Evolutionary conservation across 176 grass and related monocot genomes (phyloP).

Genomic region (Rhynchospora breviuscula): DNA sequence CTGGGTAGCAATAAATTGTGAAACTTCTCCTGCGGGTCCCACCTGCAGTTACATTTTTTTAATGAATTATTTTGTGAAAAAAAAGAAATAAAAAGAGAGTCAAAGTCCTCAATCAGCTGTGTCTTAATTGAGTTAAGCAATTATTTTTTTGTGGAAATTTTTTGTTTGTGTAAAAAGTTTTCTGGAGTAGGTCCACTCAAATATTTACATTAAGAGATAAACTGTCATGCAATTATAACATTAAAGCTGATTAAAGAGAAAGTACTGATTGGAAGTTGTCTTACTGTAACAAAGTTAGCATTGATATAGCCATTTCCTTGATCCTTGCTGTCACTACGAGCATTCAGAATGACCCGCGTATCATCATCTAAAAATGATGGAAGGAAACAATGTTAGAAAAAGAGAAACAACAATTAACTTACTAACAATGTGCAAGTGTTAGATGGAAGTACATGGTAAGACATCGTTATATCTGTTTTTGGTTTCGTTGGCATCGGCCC

Average conservation of each 20-base stretch:
- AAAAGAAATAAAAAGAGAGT: too few relatives aligned
- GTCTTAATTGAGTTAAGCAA: neutral
- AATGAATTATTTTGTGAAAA: neutral
- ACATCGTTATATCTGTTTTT: constrained; percentile 88
- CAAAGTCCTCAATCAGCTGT: neutral
- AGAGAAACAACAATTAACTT: constrained; percentile 9
- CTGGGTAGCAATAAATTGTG: constrained; percentile 82
- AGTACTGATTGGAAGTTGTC: neutral
- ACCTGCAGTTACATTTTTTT: constrained; percentile 16
- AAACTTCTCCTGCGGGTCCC: constrained; percentile 14
- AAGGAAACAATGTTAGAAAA: constrained; percentile 7
- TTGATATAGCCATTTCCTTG: constrained; percentile 65
- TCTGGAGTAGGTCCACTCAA: neutral
- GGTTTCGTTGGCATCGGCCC: constrained; percentile 48
- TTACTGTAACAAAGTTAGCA: constrained; percentile 79
- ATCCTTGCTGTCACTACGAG: constrained; percentile 16
- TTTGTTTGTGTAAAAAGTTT: neutral
- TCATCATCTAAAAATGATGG: constrained; percentile 42
- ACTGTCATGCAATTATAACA: neutral
- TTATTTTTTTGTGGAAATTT: neutral
- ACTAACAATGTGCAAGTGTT: constrained; percentile 17
- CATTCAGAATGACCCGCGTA: constrained; percentile 39
- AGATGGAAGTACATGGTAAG: constrained; percentile 53
- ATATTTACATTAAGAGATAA: neutral
- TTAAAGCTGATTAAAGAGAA: constrained; percentile 2